phyloP scores from a whole-genome alignment of 306 rosid genomes.

The Corylus avellana region DNA sequence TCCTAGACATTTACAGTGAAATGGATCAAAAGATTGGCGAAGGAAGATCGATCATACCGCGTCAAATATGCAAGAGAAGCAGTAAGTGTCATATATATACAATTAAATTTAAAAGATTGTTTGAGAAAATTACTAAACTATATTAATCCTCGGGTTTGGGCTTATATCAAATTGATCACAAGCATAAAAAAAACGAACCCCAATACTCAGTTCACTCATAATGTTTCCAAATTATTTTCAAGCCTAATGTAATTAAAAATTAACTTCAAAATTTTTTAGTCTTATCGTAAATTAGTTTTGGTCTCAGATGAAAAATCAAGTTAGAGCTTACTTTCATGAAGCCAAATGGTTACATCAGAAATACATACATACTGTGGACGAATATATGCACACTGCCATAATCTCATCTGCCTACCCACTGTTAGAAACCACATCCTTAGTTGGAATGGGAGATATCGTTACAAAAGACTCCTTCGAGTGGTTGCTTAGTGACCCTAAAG shows the following conservation, averaged over 20 bases:
- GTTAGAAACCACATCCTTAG: background rate
- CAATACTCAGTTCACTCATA: no score
- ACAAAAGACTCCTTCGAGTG: constrained; percentile 39
- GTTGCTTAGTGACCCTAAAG: constrained; percentile 29
- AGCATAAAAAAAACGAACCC: no score
- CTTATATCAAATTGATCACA: no score
- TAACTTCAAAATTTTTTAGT: no score
- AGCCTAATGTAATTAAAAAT: no score
- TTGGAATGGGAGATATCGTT: constrained; percentile 27
- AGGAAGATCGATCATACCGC: constrained; percentile 14
- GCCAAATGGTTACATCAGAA: constrained; percentile 45
- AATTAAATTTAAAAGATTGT: background rate
- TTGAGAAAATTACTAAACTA: background rate
- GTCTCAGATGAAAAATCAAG: constrained; percentile 18
- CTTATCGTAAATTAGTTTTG: no score
- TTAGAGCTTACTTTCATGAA: constrained; percentile 32
- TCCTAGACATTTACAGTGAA: constrained; percentile 27
- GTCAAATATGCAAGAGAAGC: constrained; percentile 26
- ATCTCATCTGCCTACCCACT: background rate
- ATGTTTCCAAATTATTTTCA: no score
- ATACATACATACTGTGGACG: constrained; percentile 34
- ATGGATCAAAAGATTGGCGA: constrained; percentile 27
- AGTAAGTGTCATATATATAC: background rate
- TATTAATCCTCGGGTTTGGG: no score
- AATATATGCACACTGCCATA: constrained; percentile 24